A percentile compares a stretch with the other conserved stretches of the same genome.
Conservation (phyloP, 345 rosid species). For the Moricandia arvensis region DNA sequence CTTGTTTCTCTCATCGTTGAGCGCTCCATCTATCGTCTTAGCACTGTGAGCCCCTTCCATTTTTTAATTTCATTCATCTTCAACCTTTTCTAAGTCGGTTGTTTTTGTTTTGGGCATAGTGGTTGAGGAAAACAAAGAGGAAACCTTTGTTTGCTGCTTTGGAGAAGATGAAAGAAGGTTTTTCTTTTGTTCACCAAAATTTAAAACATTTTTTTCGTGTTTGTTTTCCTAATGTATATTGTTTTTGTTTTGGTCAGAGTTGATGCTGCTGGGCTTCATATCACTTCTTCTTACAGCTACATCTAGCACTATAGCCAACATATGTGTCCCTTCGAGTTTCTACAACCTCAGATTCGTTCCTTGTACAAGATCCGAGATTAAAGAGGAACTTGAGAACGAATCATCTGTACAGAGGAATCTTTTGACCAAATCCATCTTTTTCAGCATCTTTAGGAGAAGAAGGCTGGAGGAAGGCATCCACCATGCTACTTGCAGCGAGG, state of each 20-base stretch:
- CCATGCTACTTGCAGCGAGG: constrained; percentile 71
- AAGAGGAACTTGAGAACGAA: constrained; percentile 41
- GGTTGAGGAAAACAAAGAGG: constrained; percentile 76
- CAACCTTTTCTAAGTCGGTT: neutral
- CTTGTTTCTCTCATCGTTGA: constrained; percentile 82
- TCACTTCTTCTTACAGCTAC: constrained; percentile 89
- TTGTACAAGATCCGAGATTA: constrained; percentile 62
- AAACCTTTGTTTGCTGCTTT: constrained; percentile 80
- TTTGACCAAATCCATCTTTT: constrained; percentile 32
- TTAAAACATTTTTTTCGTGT: too few species aligned
- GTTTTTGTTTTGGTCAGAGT: constrained; percentile 43
- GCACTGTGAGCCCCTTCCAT: constrained; percentile 51
- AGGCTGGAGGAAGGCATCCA: constrained; percentile 41
- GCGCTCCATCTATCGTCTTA: constrained; percentile 72
- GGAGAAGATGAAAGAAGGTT: constrained; percentile 98
- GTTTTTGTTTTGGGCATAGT: constrained; percentile 46
- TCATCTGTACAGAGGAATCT: constrained; percentile 57
- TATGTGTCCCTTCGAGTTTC: constrained; percentile 82
- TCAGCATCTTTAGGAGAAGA: constrained; percentile 63
- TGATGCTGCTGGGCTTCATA: constrained; percentile 97
- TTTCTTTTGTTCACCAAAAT: neutral
- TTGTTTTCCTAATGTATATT: too few species aligned
- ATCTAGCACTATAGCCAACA: constrained; percentile 72
- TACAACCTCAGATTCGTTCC: constrained; percentile 73
- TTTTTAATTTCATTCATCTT: neutral